Conservation (phyloP, 257 asterid species). For the Solanum chaucha region DNA sequence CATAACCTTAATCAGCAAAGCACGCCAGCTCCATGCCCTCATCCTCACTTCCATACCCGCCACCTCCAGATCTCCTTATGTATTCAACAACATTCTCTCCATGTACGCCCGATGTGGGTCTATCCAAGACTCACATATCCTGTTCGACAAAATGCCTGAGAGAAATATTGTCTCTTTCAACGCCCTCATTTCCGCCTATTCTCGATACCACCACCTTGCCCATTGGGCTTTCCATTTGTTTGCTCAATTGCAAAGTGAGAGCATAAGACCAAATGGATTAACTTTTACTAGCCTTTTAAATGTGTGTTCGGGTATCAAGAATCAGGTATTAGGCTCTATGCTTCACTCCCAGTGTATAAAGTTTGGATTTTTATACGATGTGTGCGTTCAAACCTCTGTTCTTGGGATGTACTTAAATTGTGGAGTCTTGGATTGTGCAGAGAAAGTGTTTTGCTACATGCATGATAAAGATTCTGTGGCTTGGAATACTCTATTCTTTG, state of each 20-base stretch:
- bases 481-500: slow-evolving; percentile 60
- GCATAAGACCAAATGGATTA: slow-evolving; percentile 39
- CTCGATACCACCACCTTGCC: slow-evolving; percentile 29
- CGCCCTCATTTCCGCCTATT: slow-evolving; percentile 53
- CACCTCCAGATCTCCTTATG: slow-evolving; percentile 19
- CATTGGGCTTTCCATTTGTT: slow-evolving; percentile 30
- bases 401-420: slow-evolving; percentile 60
- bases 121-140: slow-evolving; percentile 25
- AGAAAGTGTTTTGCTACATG: slow-evolving; percentile 32
- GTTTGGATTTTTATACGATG: slow-evolving; percentile 35
- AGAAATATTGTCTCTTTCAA: slow-evolving; percentile 64
- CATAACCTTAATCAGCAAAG: slow-evolving; percentile 38
- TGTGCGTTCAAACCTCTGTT: slow-evolving; percentile 52
- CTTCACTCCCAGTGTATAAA: slow-evolving; percentile 48
- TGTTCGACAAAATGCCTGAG: slow-evolving; percentile 82
- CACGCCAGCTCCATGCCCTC: slow-evolving; percentile 70
- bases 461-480: slow-evolving; percentile 45
- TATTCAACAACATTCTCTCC: slow-evolving; percentile 61
- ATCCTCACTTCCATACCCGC: slow-evolving; percentile 32
- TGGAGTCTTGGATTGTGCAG: slow-evolving; percentile 36
- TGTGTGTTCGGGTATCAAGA: slow-evolving; percentile 40
- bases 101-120: slow-evolving; percentile 74
- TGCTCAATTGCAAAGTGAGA: slow-evolving; percentile 23
- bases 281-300: slow-evolving; percentile 66
- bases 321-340: slow-evolving; percentile 28